Conservation (phyloP, 164 flowering plant genomes). For the Magnolia officinalis region DNA sequence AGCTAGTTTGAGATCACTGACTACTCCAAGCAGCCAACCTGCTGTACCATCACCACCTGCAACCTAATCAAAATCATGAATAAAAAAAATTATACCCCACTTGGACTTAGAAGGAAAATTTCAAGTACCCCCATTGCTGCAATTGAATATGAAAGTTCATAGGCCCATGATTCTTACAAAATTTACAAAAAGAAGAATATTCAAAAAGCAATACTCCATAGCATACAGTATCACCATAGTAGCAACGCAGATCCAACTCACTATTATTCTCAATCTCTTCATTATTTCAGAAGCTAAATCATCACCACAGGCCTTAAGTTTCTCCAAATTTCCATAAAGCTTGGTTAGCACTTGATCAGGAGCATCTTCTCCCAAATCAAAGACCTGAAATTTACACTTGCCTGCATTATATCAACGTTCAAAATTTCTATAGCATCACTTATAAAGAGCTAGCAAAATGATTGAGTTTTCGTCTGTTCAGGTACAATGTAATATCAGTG, state of each 20-base stretch:
- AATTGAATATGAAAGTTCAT: background rate
- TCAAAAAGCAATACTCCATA: background rate
- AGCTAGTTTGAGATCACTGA: slow-evolving; percentile 77
- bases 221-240: background rate
- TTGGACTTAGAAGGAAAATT: background rate
- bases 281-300: slow-evolving; percentile 41
- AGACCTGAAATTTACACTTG: slow-evolving; percentile 43
- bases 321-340: slow-evolving; percentile 54
- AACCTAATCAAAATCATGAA: slow-evolving; percentile 44
- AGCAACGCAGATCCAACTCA: slow-evolving; percentile 33
- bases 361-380: slow-evolving; percentile 60
- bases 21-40: slow-evolving; percentile 89
- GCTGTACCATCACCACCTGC: slow-evolving; percentile 99
- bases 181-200: background rate
- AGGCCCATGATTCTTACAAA: background rate
- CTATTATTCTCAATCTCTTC: slow-evolving; percentile 61
- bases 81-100: background rate
- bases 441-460: too few species aligned
- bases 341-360: slow-evolving; percentile 65
- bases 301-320: slow-evolving; percentile 42
- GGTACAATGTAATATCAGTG: background rate
- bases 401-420: background rate
- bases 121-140: background rate
- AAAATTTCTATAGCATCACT: background rate
- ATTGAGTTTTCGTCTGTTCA: background rate